Conservation (phyloP, 1,284 basidiomycete species). For the Trichosporon ovoides region DNA sequence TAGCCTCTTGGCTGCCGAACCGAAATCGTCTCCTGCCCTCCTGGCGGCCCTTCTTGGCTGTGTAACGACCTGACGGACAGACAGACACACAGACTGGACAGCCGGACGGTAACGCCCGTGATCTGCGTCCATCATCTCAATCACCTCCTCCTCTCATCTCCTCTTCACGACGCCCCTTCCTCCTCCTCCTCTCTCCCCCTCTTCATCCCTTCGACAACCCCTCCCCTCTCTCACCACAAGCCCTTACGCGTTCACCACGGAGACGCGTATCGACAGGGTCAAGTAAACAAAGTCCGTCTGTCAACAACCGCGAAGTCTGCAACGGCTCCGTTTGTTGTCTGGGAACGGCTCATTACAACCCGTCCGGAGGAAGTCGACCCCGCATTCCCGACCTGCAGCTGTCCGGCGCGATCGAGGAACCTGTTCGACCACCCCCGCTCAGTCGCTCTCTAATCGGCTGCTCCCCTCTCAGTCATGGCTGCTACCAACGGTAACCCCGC, state of each 20-base stretch:
- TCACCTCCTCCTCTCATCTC: not conserved
- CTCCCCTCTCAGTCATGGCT: not conserved
- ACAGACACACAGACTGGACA: not conserved
- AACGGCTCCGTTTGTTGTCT: not conserved
- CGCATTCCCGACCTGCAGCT: not conserved
- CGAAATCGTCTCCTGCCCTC: too few species aligned
- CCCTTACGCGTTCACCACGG: not conserved
- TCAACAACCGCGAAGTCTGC: not conserved
- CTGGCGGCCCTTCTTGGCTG: too few species aligned
- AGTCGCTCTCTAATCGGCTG: not conserved
- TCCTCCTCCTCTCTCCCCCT: not conserved
- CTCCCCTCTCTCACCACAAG: too few species aligned
- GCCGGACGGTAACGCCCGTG: not conserved
- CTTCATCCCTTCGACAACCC: not conserved
- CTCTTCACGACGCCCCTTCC: not conserved
- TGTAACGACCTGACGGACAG: too few species aligned
- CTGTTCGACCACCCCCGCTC: not conserved
- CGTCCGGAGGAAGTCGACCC: not conserved
- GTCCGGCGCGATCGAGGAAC: not conserved
- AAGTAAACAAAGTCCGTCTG: not conserved
- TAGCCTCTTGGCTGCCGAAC: too few species aligned
- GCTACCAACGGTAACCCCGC: too few species aligned
- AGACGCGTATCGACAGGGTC: not conserved
- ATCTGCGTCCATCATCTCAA: slow-evolving; percentile 4
- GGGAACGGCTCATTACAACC: not conserved